Conservation (phyloP, 1,284 basidiomycete species). For the Hymenochaete sp. region DNA sequence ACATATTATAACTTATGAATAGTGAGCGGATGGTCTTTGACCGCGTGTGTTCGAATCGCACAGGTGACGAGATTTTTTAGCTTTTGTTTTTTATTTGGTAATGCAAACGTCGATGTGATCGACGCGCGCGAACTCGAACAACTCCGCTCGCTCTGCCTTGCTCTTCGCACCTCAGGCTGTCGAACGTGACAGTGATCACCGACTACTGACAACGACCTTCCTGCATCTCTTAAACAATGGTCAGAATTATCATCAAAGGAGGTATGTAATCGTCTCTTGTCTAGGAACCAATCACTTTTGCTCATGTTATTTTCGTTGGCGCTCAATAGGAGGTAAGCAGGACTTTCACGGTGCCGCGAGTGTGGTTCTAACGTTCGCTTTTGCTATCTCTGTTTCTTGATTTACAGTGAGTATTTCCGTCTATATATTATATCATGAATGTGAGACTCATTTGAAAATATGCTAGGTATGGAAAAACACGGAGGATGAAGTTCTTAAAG, state of each 20-base stretch:
- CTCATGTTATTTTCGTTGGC: conserved; percentile 11
- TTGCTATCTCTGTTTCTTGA: not conserved
- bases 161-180: not conserved
- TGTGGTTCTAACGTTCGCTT: conserved; percentile 3
- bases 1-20: conserved; percentile 27
- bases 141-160: not conserved
- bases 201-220: not conserved
- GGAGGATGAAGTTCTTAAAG: conserved; percentile 96
- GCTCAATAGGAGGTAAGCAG: conserved; percentile 17
- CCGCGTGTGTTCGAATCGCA: conserved; percentile 83
- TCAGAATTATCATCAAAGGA: conserved; percentile 92
- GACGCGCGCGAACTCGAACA: not conserved
- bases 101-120: not conserved
- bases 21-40: conserved; percentile 70
- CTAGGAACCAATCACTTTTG: not conserved
- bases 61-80: conserved; percentile 61
- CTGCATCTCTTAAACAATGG: too few species aligned
- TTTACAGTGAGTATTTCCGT: conserved; percentile 8
- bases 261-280: conserved; percentile 37
- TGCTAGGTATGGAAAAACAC: conserved; percentile 51
- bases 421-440: conserved; percentile 35
- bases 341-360: not conserved
- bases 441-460: not conserved
- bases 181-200: not conserved
- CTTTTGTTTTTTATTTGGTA: not conserved